Evolutionary conservation across 106 monocot genomes (phyloP).

Genomic region (Allium cepa): DNA sequence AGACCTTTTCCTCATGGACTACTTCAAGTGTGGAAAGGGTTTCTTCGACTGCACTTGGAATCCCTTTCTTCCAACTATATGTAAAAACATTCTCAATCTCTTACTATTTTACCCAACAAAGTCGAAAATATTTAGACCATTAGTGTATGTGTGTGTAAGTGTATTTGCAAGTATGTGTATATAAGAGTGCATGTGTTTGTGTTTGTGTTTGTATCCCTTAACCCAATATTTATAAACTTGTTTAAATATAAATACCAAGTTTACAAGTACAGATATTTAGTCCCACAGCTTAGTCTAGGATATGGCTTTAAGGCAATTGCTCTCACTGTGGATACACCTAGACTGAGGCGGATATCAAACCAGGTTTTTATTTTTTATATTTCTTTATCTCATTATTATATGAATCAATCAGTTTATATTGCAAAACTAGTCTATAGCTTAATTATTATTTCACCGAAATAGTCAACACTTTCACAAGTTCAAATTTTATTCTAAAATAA

Average conservation of each 20-base stretch:
- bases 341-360: conserved; percentile 73
- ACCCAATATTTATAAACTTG: not conserved
- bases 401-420: not conserved
- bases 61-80: conserved; percentile 95
- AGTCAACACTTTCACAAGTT: conserved; percentile 16
- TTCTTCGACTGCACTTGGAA: conserved; percentile 75
- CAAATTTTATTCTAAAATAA: no score
- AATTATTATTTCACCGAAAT: not conserved
- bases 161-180: no score
- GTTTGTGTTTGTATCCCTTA: no score
- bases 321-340: conserved; percentile 57
- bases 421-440: no score
- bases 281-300: conserved; percentile 59
- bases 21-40: conserved; percentile 86
- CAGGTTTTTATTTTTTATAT: conserved; percentile 21
- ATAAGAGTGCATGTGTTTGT: no score
- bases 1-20: conserved; percentile 78
- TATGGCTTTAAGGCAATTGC: conserved; percentile 70
- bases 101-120: not conserved
- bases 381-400: not conserved
- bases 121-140: not conserved
- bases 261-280: conserved; percentile 58
- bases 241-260: conserved; percentile 17
- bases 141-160: no score
- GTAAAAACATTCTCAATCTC: conserved; percentile 21